phyloP scores from a whole-genome alignment of 306 rosid genomes.

The Lablab purpureus region DNA sequence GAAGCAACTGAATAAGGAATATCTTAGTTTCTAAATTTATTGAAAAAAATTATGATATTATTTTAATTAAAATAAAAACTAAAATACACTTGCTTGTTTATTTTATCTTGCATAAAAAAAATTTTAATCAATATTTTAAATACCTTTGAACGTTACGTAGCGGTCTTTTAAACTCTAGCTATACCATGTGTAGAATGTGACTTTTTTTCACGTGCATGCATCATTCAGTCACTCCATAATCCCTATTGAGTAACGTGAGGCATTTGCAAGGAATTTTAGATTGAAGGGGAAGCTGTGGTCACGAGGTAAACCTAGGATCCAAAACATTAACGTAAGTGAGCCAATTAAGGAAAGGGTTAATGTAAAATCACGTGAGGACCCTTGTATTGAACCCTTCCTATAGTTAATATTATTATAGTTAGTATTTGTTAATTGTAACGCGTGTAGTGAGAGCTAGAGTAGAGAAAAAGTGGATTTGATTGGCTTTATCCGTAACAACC shows the following conservation, averaged over 20 bases:
- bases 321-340: conserved; percentile 1
- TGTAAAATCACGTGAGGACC: conserved; percentile 43
- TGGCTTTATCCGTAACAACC: conserved; percentile 42
- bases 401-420: not conserved
- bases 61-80: not conserved
- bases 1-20: not conserved
- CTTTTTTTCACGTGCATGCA: not conserved
- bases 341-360: not conserved
- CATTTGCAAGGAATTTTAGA: not conserved
- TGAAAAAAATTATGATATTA: not conserved
- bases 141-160: not conserved
- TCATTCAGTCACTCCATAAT: not conserved
- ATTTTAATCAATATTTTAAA: too few relatives aligned
- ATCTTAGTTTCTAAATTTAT: not conserved
- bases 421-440: conserved; percentile 25
- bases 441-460: not conserved
- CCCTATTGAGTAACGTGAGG: conserved; percentile 27
- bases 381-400: conserved; percentile 24
- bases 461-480: conserved; percentile 28
- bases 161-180: not conserved
- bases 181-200: not conserved
- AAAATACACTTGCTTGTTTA: not conserved
- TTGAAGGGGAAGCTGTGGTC: not conserved
- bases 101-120: not conserved
- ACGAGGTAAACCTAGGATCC: conserved; percentile 19